phyloP scores from a whole-genome alignment of 768 basidiomycete species.

The Xanthoconium stramineum region DNA sequence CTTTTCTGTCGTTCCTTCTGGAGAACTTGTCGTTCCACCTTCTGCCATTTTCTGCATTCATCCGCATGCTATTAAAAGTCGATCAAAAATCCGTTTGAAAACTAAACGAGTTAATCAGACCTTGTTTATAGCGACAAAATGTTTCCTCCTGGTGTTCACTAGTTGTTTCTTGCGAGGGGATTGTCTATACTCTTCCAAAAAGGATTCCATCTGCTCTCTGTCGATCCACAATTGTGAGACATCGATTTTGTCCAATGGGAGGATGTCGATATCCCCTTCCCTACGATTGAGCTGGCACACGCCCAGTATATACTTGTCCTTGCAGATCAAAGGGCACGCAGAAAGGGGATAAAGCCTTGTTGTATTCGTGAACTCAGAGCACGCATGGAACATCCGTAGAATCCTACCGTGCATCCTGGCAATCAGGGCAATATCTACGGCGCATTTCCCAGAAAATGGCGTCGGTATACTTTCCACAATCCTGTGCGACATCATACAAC shows the following conservation, averaged over 20 bases:
- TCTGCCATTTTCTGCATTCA: conserved; percentile 7
- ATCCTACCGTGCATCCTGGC: conserved; percentile 11
- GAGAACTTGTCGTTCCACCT: neutral
- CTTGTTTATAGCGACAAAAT: neutral
- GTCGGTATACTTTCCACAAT: conserved; percentile 8
- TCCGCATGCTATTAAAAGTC: conserved; percentile 8
- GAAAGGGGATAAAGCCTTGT: neutral
- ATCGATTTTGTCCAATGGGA: neutral
- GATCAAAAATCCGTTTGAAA: neutral
- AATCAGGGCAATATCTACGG: conserved; percentile 16
- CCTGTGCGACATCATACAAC: conserved; percentile 1
- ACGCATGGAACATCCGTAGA: neutral
- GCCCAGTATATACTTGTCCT: neutral
- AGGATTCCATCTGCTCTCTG: conserved; percentile 6
- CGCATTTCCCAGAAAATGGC: conserved; percentile 16
- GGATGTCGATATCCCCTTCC: neutral
- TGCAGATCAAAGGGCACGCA: neutral
- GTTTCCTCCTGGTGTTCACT: neutral
- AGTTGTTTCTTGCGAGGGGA: conserved; percentile 5
- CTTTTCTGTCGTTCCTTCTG: conserved; percentile 8
- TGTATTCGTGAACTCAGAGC: neutral
- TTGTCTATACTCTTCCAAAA: conserved; percentile 1
- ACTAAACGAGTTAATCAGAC: neutral
- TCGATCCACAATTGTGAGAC: conserved; percentile 7
- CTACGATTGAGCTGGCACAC: neutral